Conservation (phyloP, 441 rosid species). For the Macaranga tanarius region DNA sequence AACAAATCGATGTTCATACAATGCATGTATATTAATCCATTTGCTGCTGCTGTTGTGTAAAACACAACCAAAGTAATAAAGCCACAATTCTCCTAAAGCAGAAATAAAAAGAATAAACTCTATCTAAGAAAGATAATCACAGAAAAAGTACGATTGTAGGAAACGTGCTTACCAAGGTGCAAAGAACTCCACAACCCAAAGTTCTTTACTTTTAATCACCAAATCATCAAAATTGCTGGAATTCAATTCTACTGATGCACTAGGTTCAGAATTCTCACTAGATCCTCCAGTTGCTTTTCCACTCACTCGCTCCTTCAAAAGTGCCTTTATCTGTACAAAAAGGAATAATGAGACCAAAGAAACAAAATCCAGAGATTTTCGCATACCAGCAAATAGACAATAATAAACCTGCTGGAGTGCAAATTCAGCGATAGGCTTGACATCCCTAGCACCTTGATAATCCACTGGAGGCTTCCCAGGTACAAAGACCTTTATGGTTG, state of each 20-base stretch:
- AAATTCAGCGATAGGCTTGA: conserved; percentile 84
- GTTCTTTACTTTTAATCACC: conserved; percentile 92
- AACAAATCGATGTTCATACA: not conserved
- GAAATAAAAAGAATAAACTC: not conserved
- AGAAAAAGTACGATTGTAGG: not conserved
- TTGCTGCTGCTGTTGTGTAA: not conserved
- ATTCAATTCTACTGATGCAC: conserved; percentile 73
- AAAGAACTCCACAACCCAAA: conserved; percentile 96
- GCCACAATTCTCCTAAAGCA: not conserved
- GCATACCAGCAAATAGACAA: conserved; percentile 9
- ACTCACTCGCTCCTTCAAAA: conserved; percentile 81
- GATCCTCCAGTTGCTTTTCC: conserved; percentile 84
- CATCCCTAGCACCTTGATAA: conserved; percentile 96
- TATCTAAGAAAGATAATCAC: conserved; percentile 10
- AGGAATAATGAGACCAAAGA: conserved; percentile 1
- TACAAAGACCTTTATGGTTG: conserved; percentile 87
- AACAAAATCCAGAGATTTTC: not conserved
- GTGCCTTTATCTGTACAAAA: conserved; percentile 62
- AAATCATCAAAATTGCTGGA: conserved; percentile 84
- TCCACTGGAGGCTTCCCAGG: conserved; percentile 94
- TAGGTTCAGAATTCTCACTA: conserved; percentile 75
- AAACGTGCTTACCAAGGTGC: conserved; percentile 83
- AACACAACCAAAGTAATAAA: not conserved
- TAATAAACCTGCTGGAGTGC: conserved; percentile 77
- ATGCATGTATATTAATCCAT: not conserved